phyloP scores from a whole-genome alignment of 257 asterid genomes.

The Solanum tacnaense region DNA sequence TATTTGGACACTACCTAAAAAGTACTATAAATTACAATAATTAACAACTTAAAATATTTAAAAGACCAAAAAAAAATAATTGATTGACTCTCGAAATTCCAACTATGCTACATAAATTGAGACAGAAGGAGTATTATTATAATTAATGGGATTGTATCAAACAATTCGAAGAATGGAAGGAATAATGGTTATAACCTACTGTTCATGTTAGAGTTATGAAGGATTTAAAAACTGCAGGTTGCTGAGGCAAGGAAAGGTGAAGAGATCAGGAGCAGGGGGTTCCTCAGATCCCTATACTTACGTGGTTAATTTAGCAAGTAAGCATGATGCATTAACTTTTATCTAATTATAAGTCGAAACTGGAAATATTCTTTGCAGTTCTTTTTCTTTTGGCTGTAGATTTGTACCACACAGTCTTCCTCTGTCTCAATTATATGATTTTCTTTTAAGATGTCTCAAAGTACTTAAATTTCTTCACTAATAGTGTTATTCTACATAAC shows the following conservation, averaged over 20 bases:
- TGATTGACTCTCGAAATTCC: not conserved
- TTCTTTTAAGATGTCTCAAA: not conserved
- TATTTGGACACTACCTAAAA: not conserved
- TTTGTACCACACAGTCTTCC: not conserved
- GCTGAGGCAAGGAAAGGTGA: constrained; percentile 63
- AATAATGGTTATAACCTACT: not conserved
- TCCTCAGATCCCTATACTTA: constrained; percentile 75
- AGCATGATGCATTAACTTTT: not conserved
- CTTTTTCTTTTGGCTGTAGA: not conserved
- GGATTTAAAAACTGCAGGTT: constrained; percentile 35
- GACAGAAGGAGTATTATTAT: not conserved
- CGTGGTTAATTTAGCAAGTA: constrained; percentile 32
- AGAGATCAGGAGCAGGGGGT: constrained; percentile 86
- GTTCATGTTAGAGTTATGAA: not conserved
- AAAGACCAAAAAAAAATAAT: not conserved
- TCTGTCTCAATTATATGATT: not conserved
- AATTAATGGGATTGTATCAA: not conserved
- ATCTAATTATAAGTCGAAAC: not conserved
- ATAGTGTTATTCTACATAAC: not conserved
- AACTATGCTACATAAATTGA: not conserved
- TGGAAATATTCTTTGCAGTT: not conserved
- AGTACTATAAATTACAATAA: not conserved
- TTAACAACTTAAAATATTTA: not conserved
- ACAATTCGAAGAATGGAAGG: not conserved
- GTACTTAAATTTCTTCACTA: not conserved